Conservation (phyloP, 1,139 yeast species). For the Yamadazyma atmosphaerica region DNA sequence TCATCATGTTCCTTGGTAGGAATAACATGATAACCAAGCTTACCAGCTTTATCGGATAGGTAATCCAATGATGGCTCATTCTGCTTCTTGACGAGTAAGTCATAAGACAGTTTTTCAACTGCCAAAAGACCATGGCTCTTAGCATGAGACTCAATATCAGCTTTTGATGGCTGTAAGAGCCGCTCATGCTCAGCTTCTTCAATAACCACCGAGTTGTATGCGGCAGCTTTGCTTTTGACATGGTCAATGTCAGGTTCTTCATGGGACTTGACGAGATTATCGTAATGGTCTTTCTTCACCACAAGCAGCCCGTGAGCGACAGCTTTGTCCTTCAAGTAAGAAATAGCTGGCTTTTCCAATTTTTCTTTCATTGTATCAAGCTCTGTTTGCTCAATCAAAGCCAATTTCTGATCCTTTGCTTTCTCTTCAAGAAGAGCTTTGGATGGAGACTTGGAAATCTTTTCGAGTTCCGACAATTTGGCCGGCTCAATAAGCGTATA, state of each 20-base stretch:
- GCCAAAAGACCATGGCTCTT: constrained; percentile 12
- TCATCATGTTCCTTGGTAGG: constrained; percentile 7
- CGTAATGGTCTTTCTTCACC: constrained; percentile 6
- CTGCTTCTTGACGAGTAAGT: constrained; percentile 14
- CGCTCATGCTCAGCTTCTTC: constrained; percentile 18
- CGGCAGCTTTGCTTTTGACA: constrained; percentile 22
- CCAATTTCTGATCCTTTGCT: constrained; percentile 12
- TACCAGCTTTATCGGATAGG: constrained; percentile 17
- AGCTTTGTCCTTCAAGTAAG: constrained; percentile 27
- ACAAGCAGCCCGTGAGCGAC: constrained; percentile 5
- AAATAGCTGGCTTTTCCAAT: constrained; percentile 21
- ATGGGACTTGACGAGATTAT: constrained; percentile 3
- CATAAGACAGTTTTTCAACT: constrained; percentile 20
- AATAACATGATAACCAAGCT: constrained; percentile 12
- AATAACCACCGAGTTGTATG: constrained; percentile 19
- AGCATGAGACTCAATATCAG: constrained; percentile 11
- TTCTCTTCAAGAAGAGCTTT: constrained; percentile 14
- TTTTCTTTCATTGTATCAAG: constrained; percentile 14
- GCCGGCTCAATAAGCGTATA: constrained; percentile 19
- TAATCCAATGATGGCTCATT: constrained; percentile 22
- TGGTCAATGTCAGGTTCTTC: constrained; percentile 16
- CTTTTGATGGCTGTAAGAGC: constrained; percentile 13
- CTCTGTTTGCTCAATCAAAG: constrained; percentile 9
- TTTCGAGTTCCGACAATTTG: constrained; percentile 16
- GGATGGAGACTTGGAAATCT: constrained; percentile 18